Evolutionary conservation across 129 eudicot species (phyloP).

Genomic region (Arctium lappa): DNA sequence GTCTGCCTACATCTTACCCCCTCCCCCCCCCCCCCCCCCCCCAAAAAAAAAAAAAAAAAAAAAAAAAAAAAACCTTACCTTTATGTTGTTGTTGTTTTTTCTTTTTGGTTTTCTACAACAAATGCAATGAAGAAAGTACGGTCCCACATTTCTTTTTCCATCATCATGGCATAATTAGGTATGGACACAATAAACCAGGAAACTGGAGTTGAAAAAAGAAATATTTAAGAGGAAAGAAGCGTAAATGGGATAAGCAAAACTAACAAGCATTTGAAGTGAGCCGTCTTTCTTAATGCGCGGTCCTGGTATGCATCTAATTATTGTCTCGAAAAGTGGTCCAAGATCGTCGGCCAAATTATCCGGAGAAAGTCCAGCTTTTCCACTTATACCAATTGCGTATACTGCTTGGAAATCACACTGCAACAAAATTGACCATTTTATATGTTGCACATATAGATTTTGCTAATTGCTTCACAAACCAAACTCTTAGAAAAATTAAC

Average conservation of each 20-base stretch:
- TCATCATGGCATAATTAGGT: not conserved
- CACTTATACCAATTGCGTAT: slow-evolving; percentile 89
- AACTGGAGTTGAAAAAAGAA: not conserved
- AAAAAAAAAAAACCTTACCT: no score
- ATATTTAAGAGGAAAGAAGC: not conserved
- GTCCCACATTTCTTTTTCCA: not conserved
- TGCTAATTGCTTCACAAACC: no score
- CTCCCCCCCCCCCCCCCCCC: no score
- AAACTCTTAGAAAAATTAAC: no score
- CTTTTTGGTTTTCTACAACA: no score
- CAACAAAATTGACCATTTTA: not conserved
- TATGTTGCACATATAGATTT: no score
- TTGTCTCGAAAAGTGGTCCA: slow-evolving; percentile 92
- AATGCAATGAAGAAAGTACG: not conserved
- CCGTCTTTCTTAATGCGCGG: slow-evolving; percentile 88
- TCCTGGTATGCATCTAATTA: slow-evolving; percentile 92
- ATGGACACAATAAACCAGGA: not conserved
- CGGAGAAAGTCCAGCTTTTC: slow-evolving; percentile 90
- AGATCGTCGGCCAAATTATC: slow-evolving; percentile 88
- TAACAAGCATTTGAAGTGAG: slow-evolving; percentile 95
- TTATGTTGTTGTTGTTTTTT: no score
- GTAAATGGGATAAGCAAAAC: slow-evolving; percentile 23
- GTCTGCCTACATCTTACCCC: no score
- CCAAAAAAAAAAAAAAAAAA: no score
- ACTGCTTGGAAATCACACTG: slow-evolving; percentile 99